Base-by-base conservation (phyloP, 495 filamentous ascomycete genomes). In the Aspergillus panamensis region DNA sequence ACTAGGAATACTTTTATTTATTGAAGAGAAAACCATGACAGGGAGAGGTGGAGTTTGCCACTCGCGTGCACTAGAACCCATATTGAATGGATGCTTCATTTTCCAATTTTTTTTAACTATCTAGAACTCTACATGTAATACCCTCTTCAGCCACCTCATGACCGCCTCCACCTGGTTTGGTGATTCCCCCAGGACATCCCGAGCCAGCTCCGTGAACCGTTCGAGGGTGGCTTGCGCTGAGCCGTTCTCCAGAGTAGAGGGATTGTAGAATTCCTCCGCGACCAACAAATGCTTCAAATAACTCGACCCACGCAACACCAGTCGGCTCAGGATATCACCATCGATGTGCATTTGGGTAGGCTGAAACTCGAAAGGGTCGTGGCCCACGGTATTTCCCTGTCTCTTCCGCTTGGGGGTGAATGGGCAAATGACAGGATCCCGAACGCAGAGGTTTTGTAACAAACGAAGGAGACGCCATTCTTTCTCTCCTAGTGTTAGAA, bases 391-490 rank as follows among this genome's bases (percentile, higher is more conserved):
- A 10, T 68, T 69, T 17, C 58, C 61, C 30, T 62, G 64, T 25
- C 63, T 64, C 29, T 64, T 65, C 19, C 72, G 59, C 14, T 48
- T 61, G 8, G 64, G 59, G 12, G 61, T 62, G 50, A 75, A 77
- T 0, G 76, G 74, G 51, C 73, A 79, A 19, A 80, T 66, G 12
- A 48, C 25, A 7, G 68, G 51, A 47, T 78, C 71, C 20, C 68
- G 69, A 47, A 67, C 59, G 51, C 80, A 82, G 39, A 90, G 59
- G 55, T 85, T 84, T 54, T 88, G 82, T 21, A 91, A 62, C 56
- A 87, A 81, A 45, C 75, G 70, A 3, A 92, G 75, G 40, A 91
- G 71, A n/a, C 73, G 71, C 81, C 82, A 85, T 30, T 81, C 73
- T 16, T 80, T 68, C 51, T 77, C 67, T 1, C 69, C 62, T 0